Conservation (phyloP, 352 stramenopile genomes). For the Phytopythium aichiense region DNA sequence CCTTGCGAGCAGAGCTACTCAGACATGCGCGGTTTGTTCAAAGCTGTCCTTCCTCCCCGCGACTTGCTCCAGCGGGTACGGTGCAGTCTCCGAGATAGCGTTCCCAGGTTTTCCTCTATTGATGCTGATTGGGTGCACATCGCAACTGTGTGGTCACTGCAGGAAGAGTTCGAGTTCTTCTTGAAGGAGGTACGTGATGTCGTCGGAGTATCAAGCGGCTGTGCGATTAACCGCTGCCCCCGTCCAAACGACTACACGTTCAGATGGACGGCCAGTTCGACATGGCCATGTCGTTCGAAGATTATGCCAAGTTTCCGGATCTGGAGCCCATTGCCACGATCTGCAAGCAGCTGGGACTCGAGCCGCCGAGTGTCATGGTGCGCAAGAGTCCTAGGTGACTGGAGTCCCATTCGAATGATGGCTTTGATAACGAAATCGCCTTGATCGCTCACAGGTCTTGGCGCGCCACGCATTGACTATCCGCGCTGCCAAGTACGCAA, state of each 20-base stretch:
- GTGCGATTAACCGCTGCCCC: not conserved
- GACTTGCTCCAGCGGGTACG: constrained; percentile 49
- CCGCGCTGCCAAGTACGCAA: constrained; percentile 53
- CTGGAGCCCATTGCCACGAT: constrained; percentile 38
- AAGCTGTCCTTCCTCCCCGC: constrained; percentile 47
- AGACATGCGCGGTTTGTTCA: constrained; percentile 52
- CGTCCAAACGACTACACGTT: no score
- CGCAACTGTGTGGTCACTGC: not conserved
- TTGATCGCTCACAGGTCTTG: constrained; percentile 19
- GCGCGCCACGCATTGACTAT: constrained; percentile 50
- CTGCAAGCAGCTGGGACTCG: constrained; percentile 50
- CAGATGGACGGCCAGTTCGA: constrained; percentile 74
- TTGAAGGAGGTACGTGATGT: constrained; percentile 45
- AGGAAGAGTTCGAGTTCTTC: constrained; percentile 69
- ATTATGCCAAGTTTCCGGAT: constrained; percentile 45
- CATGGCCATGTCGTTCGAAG: constrained; percentile 37
- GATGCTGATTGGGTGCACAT: not conserved
- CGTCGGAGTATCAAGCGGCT: not conserved
- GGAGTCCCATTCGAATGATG: not conserved
- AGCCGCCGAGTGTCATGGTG: constrained; percentile 49
- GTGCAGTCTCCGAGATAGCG: not conserved
- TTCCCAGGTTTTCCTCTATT: not conserved
- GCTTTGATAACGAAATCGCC: not conserved
- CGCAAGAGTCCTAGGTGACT: not conserved
- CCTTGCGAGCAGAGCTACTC: constrained; percentile 45